These are phyloP conservation scores for Penicillium sp. DNA, from an alignment of 2,329 filamentous ascomycete species.

Conservation along the genomic window DNA sequence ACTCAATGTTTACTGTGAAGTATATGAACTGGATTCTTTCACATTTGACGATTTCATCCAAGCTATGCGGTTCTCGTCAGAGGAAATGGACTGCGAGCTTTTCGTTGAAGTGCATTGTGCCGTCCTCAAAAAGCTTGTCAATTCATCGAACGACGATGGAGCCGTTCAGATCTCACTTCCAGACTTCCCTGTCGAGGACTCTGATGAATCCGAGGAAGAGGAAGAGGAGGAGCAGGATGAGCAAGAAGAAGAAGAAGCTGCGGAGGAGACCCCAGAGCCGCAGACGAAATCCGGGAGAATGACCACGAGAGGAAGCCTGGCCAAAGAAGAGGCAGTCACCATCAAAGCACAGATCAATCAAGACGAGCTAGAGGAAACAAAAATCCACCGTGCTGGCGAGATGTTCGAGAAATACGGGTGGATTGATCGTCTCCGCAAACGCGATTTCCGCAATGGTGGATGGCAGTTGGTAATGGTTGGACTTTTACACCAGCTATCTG, in stretches of 20 bases:
- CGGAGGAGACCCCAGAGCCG: conserved; percentile 51
- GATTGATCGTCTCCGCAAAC: conserved; percentile 78
- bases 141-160: conserved; percentile 68
- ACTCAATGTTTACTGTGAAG: conserved; percentile 94
- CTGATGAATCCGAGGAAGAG: conserved; percentile 63
- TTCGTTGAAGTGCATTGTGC: conserved; percentile 91
- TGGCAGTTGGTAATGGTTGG: conserved; percentile 92
- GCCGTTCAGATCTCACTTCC: conserved; percentile 77
- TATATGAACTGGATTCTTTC: conserved; percentile 92
- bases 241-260: conserved; percentile 39
- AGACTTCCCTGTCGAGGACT: conserved; percentile 68
- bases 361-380: conserved; percentile 41
- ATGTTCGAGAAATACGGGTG: conserved; percentile 73
- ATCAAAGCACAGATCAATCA: conserved; percentile 62
- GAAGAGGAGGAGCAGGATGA: conserved; percentile 52
- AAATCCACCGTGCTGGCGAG: conserved; percentile 63
- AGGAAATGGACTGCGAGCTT: conserved; percentile 74
- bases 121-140: conserved; percentile 81
- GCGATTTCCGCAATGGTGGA: conserved; percentile 82
- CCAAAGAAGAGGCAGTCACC: conserved; percentile 73
- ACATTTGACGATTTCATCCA: conserved; percentile 96
- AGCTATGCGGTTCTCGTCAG: conserved; percentile 74
- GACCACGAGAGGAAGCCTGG: conserved; percentile 80
- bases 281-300: conserved; percentile 71
- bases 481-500: conserved; percentile 79